A percentile compares a stretch with the other conserved stretches of the same genome.
Conservation (phyloP, 2,329 filamentous ascomycete species). For the Paraphaeosphaeria minitans region DNA sequence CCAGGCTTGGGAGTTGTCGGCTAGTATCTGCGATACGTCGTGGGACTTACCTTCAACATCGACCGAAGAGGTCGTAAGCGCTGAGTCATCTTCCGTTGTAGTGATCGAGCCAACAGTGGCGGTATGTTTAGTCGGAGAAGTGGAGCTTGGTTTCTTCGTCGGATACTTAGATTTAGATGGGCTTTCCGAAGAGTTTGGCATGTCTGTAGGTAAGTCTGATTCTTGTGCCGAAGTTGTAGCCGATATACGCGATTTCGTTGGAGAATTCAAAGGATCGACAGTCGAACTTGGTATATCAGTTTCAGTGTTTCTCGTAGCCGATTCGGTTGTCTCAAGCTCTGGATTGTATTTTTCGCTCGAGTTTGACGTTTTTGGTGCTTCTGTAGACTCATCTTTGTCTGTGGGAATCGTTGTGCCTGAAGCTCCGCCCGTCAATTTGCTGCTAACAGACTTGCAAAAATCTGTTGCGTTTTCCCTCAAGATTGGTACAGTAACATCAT, state of each 20-base stretch:
- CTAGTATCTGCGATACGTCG: background rate
- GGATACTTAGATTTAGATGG: background rate
- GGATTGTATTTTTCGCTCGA: background rate
- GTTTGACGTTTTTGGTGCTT: background rate
- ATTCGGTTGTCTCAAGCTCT: background rate
- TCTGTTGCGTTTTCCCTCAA: constrained; percentile 6
- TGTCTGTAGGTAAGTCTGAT: too few relatives aligned
- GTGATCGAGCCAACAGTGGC: background rate
- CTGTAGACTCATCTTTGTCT: background rate
- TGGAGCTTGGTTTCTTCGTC: background rate
- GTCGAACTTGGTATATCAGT: background rate
- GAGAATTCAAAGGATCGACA: too few relatives aligned
- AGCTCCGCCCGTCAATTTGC: background rate
- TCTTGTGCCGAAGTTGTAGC: too few relatives aligned
- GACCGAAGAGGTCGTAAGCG: background rate
- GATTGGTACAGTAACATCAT: constrained; percentile 12
- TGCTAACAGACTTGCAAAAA: constrained; percentile 10
- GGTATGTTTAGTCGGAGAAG: background rate
- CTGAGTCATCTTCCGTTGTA: background rate
- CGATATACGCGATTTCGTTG: too few relatives aligned
- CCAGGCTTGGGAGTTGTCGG: background rate
- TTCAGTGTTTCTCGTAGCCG: background rate
- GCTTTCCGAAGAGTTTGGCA: background rate
- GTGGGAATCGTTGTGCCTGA: background rate
- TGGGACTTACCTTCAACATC: background rate